These are phyloP conservation scores for Houttuynia cordata DNA, from an alignment of 164 flowering plant genomes.

Conservation along the genomic window DNA sequence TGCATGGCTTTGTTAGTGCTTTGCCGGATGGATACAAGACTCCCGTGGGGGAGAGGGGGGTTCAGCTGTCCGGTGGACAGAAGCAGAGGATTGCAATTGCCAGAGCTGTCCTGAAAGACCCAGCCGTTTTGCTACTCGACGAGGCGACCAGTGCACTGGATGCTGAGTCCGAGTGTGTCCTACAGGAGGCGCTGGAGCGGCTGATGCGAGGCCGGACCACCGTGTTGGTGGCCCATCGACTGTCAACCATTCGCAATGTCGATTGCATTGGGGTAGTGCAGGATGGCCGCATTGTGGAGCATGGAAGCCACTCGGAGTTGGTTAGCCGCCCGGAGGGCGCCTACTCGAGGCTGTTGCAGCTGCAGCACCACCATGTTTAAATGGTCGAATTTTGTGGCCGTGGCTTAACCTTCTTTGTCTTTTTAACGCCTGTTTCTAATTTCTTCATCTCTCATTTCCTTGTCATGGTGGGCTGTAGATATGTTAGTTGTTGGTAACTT, in stretches of 20 bases:
- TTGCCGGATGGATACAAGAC: conserved; percentile 90
- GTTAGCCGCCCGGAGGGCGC: conserved; percentile 61
- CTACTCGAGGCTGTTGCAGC: conserved; percentile 73
- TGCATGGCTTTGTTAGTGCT: conserved; percentile 73
- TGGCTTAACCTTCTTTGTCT: no score
- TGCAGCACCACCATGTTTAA: conserved; percentile 55
- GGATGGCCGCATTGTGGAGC: conserved; percentile 87
- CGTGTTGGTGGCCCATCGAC: conserved; percentile 83
- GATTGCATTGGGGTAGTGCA: conserved; percentile 82
- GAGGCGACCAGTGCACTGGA: conserved; percentile 98
- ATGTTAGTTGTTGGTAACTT: no score
- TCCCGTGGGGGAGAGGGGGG: conserved; percentile 87
- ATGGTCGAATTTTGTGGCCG: not conserved
- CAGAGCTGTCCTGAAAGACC: conserved; percentile 86
- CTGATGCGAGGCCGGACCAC: conserved; percentile 96
- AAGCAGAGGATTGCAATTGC: conserved; percentile 96
- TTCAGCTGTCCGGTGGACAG: conserved; percentile 96
- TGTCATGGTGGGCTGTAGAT: no score
- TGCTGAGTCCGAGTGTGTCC: conserved; percentile 79
- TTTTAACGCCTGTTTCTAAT: no score
- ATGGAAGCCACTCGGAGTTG: conserved; percentile 72
- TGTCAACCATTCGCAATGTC: conserved; percentile 78
- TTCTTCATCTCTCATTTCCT: no score
- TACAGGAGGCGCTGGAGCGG: conserved; percentile 88
- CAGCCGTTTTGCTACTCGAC: conserved; percentile 65